These are phyloP conservation scores for Chlorophyllum brunneum DNA, from an alignment of 768 basidiomycete genomes.

Conservation along the genomic window DNA sequence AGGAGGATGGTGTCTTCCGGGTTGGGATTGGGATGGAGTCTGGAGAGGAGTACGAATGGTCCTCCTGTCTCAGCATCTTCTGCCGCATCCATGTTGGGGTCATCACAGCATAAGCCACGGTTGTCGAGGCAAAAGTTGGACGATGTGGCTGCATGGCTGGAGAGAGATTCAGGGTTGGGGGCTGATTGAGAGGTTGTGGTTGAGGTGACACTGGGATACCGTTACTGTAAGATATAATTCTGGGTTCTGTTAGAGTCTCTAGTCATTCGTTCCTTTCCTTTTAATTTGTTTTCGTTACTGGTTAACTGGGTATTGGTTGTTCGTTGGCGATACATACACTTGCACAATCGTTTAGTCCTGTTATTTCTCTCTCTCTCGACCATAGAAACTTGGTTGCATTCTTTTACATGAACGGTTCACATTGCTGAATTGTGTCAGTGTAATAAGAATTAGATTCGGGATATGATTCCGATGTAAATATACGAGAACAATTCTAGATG, in stretches of 20 bases:
- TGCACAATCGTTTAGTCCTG: neutral
- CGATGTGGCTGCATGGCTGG: conserved; percentile 8
- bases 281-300: neutral
- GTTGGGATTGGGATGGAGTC: neutral
- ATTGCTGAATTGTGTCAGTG: conserved; percentile 4
- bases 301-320: neutral
- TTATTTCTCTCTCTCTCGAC: neutral
- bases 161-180: conserved; percentile 4
- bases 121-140: conserved; percentile 7
- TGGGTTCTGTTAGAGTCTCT: neutral
- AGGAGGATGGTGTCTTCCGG: conserved; percentile 6
- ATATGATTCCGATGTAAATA: conserved; percentile 1
- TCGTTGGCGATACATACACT: neutral
- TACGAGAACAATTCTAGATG: neutral
- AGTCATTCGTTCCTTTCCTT: neutral
- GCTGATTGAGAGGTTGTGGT: neutral
- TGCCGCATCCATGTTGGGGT: neutral
- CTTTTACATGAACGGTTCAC: neutral
- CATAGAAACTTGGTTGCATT: neutral
- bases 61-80: neutral
- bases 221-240: conserved; percentile 12
- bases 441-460: conserved; percentile 9
- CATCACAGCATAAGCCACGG: conserved; percentile 1
- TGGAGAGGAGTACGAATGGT: neutral
- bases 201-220: neutral